Percentiles rank a stretch among this genome's conserved stretches.
phyloP scores from a whole-genome alignment of 768 basidiomycete species.

The Imleria badia region DNA sequence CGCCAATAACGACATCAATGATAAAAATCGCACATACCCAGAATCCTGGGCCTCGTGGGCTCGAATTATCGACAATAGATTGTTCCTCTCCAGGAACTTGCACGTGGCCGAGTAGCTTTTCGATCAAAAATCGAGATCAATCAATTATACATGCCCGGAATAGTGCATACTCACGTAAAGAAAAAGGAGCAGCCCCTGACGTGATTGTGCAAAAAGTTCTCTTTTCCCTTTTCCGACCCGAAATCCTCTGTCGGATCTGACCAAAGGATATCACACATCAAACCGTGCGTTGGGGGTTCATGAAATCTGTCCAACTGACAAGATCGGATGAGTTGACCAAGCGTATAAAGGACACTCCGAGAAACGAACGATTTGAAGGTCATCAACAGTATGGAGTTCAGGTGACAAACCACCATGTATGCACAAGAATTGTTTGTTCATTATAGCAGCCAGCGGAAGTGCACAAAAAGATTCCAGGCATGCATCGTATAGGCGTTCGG shows the following conservation, averaged over 20 bases:
- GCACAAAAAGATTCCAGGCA: conserved; percentile 75
- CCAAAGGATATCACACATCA: conserved; percentile 80
- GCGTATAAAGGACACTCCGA: background rate
- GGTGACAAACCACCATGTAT: conserved; percentile 75
- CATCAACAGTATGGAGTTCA: conserved; percentile 65
- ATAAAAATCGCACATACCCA: conserved; percentile 52
- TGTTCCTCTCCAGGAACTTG: conserved; percentile 90
- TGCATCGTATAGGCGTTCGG: conserved; percentile 70
- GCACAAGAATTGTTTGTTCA: conserved; percentile 81
- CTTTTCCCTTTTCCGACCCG: conserved; percentile 63
- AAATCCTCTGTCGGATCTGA: conserved; percentile 74
- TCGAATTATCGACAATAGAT: conserved; percentile 87
- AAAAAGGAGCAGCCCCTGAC: conserved; percentile 75
- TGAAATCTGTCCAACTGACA: conserved; percentile 66
- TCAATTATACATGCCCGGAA: background rate
- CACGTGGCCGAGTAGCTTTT: conserved; percentile 82
- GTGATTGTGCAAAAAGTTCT: conserved; percentile 68
- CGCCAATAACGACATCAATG: background rate
- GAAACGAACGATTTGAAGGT: conserved; percentile 54
- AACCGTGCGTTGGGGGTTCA: conserved; percentile 68
- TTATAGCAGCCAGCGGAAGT: conserved; percentile 69
- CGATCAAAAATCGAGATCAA: background rate
- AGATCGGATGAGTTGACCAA: background rate
- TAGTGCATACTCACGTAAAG: conserved; percentile 53
- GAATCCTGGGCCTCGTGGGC: conserved; percentile 98